Conservation (phyloP, 768 basidiomycete species). For the Hypsizygus marmoreus region DNA sequence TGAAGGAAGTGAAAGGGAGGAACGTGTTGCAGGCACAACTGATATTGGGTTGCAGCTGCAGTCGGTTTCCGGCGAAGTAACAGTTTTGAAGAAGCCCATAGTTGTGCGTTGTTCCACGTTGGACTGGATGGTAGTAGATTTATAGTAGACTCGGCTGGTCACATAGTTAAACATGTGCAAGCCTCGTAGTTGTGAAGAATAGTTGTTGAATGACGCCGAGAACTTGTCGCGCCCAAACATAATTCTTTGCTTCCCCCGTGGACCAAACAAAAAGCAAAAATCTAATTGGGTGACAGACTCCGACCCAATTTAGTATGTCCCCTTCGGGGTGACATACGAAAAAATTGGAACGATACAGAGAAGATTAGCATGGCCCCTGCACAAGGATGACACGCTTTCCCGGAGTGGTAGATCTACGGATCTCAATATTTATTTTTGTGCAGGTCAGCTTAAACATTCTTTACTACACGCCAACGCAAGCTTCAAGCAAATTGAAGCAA, state of each 20-base stretch:
- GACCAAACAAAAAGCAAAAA: constrained; percentile 27
- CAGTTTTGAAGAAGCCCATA: constrained; percentile 9
- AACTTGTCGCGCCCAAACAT: no score
- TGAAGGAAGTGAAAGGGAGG: not conserved
- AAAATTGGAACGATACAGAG: constrained; percentile 99
- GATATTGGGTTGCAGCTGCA: constrained; percentile 12
- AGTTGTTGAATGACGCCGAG: no score
- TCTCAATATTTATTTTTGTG: constrained; percentile 41
- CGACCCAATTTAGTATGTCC: constrained; percentile 84
- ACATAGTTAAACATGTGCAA: not conserved
- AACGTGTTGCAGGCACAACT: constrained; percentile 9
- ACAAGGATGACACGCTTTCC: constrained; percentile 99
- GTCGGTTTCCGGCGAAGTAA: not conserved
- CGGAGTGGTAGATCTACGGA: constrained; percentile 73
- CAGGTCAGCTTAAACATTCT: no score
- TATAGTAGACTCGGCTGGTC: not conserved
- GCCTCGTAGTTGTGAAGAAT: not conserved
- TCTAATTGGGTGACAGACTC: constrained; percentile 13
- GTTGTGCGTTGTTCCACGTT: constrained; percentile 7
- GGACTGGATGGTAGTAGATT: not conserved
- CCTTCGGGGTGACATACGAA: constrained; percentile 94
- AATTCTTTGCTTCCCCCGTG: no score
- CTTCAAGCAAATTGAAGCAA: no score
- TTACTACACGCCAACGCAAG: no score
- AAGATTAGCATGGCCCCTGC: constrained; percentile 99